Base-by-base conservation (phyloP, 805 yeast species). In the Metschnikowia proteae region DNA sequence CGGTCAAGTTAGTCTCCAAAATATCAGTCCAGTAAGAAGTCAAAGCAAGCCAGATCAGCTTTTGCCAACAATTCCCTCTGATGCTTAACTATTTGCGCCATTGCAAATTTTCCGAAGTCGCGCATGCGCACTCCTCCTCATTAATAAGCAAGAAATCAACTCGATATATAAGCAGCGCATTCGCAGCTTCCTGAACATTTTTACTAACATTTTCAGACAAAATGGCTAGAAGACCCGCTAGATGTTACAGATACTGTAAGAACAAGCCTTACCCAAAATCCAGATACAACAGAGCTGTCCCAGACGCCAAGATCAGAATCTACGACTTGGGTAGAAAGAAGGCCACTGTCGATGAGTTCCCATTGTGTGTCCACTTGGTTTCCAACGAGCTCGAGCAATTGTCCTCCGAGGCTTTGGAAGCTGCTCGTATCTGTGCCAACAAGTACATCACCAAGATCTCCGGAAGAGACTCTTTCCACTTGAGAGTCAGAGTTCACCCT, bases 201-300 rank as follows among this genome's bases (percentile, higher is more conserved):
- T 38, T 63, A 64, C 69, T 63, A 64, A 65, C 68, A 48, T 28
- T 43, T 31, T 41, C 52, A 67, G 73, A 75, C 83, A 88, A 85
- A 76, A 92, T 92, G 98, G 97, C 98, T 79, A 90, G 98, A 83
- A 92, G 98, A 87, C 99, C 99, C 80, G 99, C 99, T 85, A 89
- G 98, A 86, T 94, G 99, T 84, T 94, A 94, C 97, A 90, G 99
- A 84, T 94, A 92, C 95, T 95, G 97, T 88, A 94, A 94, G 88
- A 94, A 94, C 96, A 94, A 94, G 85, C 99, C 99, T 73, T 94
- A 84, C 88, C 99, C 99, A 83, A 94, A 94, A 86, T 91, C 98
- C 71, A 91, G 99, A 82, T 94, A 91, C 90, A 94, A 94, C 92
- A 92, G 99, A 86, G 98, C 97, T 81, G 99, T 94, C 74, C 99